Conservation (phyloP, 805 yeast genomes). For the Nakazawaea wickerhamii region DNA sequence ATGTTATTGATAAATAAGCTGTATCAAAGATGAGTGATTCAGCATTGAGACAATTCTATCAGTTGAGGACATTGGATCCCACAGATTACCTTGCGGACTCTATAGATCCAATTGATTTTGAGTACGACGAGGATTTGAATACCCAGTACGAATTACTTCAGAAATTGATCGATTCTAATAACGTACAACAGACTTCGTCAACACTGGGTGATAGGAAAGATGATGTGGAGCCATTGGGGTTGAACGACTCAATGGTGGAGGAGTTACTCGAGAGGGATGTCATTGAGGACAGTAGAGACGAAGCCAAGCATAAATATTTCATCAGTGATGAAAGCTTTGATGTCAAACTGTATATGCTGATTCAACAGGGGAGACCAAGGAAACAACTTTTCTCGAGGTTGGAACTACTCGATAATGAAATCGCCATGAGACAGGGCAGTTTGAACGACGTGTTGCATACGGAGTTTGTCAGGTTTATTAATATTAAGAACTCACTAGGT, state of each 20-base stretch:
- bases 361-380: slow-evolving; percentile 52
- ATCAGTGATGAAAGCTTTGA: slow-evolving; percentile 56
- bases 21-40: slow-evolving; percentile 16
- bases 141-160: slow-evolving; percentile 12
- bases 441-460: slow-evolving; percentile 47
- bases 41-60: slow-evolving; percentile 33
- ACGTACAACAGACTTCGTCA: not conserved
- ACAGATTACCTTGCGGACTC: slow-evolving; percentile 16
- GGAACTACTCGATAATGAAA: slow-evolving; percentile 41
- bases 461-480: slow-evolving; percentile 61
- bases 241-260: slow-evolving; percentile 38
- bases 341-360: slow-evolving; percentile 47
- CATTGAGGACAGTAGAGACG: slow-evolving; percentile 33
- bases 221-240: slow-evolving; percentile 50
- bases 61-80: slow-evolving; percentile 39
- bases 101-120: slow-evolving; percentile 9
- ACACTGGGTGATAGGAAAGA: slow-evolving; percentile 1
- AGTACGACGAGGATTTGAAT: slow-evolving; percentile 10
- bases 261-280: slow-evolving; percentile 35
- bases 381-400: slow-evolving; percentile 44
- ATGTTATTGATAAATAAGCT: not conserved
- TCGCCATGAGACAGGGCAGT: slow-evolving; percentile 43
- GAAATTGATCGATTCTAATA: slow-evolving; percentile 9
- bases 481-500: slow-evolving; percentile 59
- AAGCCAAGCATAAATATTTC: slow-evolving; percentile 35